Base-by-base conservation (phyloP, 495 filamentous ascomycete genomes). In the Saxispiralis lemnorum region DNA sequence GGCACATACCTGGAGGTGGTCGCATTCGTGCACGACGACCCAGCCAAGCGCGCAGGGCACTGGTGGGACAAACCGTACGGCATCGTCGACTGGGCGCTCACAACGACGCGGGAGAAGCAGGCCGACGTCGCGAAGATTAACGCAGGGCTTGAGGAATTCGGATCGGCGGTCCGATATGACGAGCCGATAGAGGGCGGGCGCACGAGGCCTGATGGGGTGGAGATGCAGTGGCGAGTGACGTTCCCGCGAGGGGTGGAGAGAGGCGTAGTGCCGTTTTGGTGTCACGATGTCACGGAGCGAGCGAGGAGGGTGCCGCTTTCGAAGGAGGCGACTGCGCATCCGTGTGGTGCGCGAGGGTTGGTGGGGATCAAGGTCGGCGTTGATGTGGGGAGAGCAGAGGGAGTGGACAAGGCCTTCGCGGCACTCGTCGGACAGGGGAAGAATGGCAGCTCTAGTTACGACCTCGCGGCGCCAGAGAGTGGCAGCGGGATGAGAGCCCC, bases 1-100 rank as follows among this genome's bases (percentile, higher is more conserved):
- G 72, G 73, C 39, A 62, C 60, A 21, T 77, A 77, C 59, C 52
- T 77, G 44, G 73, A 77, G 53, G 61, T 76, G 9, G 71, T 76
- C 51, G 67, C 67, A 42, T 77, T 77, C 58, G 63, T 73, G 28
- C 52, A 66, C 30, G 66, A 66, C 39, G 54, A 62, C 38, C 61
- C 63, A 0, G 52, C 46, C 5, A 47, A 52, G 14, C 62, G 67
- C 18, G 51, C 49, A 11, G 55, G 56, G 4, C 69, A 74, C 46
- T 65, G 64, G 35, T 78, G 71, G 72, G 70, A 47, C 7, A 63
- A 65, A 41, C 37, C 48, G 15, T 61, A 57, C 35, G 60, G 66
- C 6, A 61, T 71, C 39, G 62, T 73, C 32, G 73, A 75, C 46
- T 73, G 65, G 51, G 71, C 71, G 0, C 52, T 76, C 24, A 74